These are phyloP conservation scores for Aspergillus sp. DNA, from an alignment of 2,329 filamentous ascomycete genomes.

Conservation along the genomic window DNA sequence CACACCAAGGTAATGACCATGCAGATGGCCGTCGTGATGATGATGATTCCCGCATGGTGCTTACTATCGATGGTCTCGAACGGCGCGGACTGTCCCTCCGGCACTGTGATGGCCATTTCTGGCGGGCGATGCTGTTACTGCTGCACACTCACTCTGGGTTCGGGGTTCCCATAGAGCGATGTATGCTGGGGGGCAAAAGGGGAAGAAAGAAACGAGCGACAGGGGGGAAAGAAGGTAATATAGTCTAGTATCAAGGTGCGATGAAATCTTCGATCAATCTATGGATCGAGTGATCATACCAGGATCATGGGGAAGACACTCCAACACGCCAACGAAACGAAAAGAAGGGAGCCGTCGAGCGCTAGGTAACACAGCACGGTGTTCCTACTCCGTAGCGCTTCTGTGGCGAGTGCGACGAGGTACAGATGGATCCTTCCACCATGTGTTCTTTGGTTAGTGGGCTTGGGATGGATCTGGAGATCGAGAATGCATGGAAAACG, in stretches of 20 bases:
- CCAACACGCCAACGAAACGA: neutral
- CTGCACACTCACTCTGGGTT: neutral
- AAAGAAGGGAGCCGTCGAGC: neutral
- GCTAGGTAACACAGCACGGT: no score
- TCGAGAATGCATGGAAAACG: neutral
- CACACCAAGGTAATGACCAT: slow-evolving; percentile 26
- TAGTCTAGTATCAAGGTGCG: neutral
- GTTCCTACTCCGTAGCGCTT: no score
- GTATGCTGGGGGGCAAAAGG: neutral
- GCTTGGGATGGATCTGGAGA: neutral
- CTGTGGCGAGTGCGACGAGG: neutral
- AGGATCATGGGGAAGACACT: neutral
- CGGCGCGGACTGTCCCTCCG: slow-evolving; percentile 19
- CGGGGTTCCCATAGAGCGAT: neutral
- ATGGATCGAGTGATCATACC: neutral
- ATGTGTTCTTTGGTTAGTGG: neutral
- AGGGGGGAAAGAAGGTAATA: slow-evolving; percentile 30
- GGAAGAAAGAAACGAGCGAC: neutral
- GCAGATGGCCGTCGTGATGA: slow-evolving; percentile 30
- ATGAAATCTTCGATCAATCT: neutral
- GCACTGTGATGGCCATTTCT: slow-evolving; percentile 12
- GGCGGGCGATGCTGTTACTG: neutral
- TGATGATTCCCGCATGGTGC: slow-evolving; percentile 32
- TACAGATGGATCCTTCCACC: neutral
- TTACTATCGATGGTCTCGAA: slow-evolving; percentile 25